Conservation (phyloP, 805 yeast species). For the Saccharomycopsis selenospora region DNA sequence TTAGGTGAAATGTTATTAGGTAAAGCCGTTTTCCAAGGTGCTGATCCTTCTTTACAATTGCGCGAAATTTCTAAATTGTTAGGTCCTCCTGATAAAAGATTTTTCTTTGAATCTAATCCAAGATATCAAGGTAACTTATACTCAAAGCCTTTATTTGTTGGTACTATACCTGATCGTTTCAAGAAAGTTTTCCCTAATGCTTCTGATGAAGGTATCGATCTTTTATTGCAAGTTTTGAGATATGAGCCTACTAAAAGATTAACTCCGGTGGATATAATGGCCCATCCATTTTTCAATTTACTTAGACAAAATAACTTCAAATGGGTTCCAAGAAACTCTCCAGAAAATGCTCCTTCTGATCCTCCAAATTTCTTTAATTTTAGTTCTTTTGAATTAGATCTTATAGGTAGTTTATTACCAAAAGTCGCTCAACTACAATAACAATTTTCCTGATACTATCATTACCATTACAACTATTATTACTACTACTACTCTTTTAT, state of each 20-base stretch:
- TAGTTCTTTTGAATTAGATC: conserved; percentile 57
- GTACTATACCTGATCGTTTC: conserved; percentile 49
- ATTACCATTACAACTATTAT: not conserved
- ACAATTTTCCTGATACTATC: not conserved
- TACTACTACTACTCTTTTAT: not conserved
- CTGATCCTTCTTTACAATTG: conserved; percentile 78
- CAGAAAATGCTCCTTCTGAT: conserved; percentile 31
- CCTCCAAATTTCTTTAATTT: conserved; percentile 57
- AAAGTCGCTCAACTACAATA: conserved; percentile 11
- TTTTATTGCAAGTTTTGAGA: conserved; percentile 71
- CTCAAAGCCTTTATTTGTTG: conserved; percentile 54
- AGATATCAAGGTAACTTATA: conserved; percentile 69
- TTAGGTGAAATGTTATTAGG: conserved; percentile 91
- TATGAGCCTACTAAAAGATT: conserved; percentile 85
- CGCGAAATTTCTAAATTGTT: conserved; percentile 83
- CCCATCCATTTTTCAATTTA: conserved; percentile 87
- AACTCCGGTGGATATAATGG: conserved; percentile 72
- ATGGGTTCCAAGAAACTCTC: conserved; percentile 47
- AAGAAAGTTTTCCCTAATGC: conserved; percentile 67
- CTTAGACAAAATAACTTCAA: conserved; percentile 51
- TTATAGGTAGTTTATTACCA: conserved; percentile 28
- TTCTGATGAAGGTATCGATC: conserved; percentile 79
- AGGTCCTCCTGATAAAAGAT: conserved; percentile 78
- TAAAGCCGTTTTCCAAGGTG: conserved; percentile 92
- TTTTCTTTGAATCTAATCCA: conserved; percentile 68